Base-by-base conservation (phyloP, 331 rosid genomes). In the Cydonia oblonga region DNA sequence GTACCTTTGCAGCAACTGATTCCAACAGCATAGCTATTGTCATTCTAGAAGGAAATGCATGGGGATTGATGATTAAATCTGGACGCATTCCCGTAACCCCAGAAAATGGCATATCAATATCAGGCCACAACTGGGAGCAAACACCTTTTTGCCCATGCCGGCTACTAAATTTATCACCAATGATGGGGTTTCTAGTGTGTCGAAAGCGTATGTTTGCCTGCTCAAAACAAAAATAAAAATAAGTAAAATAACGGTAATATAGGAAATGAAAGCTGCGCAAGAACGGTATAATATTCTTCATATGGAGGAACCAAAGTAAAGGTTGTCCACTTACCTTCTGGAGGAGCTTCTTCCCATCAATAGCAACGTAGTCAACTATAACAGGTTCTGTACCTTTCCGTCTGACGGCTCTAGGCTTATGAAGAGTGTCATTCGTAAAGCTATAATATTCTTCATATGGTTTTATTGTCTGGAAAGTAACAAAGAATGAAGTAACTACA, bases 111-210 rank as follows among this genome's bases (percentile, higher is more conserved):
- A 95, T 95, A 83, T 95, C 98, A 75, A 91, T 71, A 75, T 95
- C 97, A 64, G 97, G 97, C 97, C 97, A 91, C 84, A 95, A 78
- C 87, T 95, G 98, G 67, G 98, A 95, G 87, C 98, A 95, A 74
- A 95, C 98, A 78, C 98, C 98, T 86, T 95, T 91, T 84, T 91
- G 98, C 59, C 97, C 97, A n/a, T 95, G 98, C 58, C 98, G 90
- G 85, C 98, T 95, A 79, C 98, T 95, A 86, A 95, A 95, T 82
- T 95, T 95, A 79, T 95, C 98, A 49, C 98, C 98, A 77, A 91
- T 91, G 66, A 91, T 51, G 0, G 98, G 98, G 78, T 91, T 91
- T 67, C 98, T 88, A 19, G 98, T 91, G 76, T 88, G 96, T 60
- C 98, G 93, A 74, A 95, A 95, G n/a, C 96, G 96, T 71, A 95